Base-by-base conservation (phyloP, 164 flowering plant species). In the Magnolia kwangsiensis region DNA sequence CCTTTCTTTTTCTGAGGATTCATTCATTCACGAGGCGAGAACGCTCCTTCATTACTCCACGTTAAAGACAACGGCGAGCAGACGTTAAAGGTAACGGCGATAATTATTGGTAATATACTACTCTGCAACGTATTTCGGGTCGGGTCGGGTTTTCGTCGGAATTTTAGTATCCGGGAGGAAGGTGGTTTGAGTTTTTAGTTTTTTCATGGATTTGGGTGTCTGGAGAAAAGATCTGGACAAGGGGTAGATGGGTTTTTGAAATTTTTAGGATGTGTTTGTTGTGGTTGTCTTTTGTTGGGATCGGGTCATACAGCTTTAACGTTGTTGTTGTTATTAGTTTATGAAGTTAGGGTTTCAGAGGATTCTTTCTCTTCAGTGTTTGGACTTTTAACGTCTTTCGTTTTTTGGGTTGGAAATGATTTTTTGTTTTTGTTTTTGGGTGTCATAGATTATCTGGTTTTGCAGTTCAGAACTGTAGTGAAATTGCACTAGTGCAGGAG, bases 1-100 rank as follows among this genome's bases (percentile, higher is more conserved):
- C n/a, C 72, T 31, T 63, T 69, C 45, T 7, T 73, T 18, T 19
- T 50, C 50, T 72, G 37, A 59, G 49, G 37, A 69, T 59, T 78
- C 71, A 37, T 74, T 59, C 68, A 18, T 55, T 13, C n/a, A 50
- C 50, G 18, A 31, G 18, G 71, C 20, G 20, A 68, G 50, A 19
- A 19, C 50, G 1, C 59, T 68, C 45, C 8, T 45, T 13, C 71
- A 27, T 27, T 27, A 8, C 69, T 55, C 7, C 45, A 63, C 77
- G 79, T 70, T 67, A 16, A 55, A 55, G 16, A 55, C 14, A 55
- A 11, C 61, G 18, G 61, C 61, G 18, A 16, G 16, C 3, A 2
- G 4, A 3, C 61, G 16, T 55, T 11, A 55, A 55, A 55, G 61
- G 16, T 11, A 16, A 55, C 61, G 61, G 61, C 13, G 61, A 16